Conservation (phyloP, 345 rosid species). For the Rubroshorea leprosula region DNA sequence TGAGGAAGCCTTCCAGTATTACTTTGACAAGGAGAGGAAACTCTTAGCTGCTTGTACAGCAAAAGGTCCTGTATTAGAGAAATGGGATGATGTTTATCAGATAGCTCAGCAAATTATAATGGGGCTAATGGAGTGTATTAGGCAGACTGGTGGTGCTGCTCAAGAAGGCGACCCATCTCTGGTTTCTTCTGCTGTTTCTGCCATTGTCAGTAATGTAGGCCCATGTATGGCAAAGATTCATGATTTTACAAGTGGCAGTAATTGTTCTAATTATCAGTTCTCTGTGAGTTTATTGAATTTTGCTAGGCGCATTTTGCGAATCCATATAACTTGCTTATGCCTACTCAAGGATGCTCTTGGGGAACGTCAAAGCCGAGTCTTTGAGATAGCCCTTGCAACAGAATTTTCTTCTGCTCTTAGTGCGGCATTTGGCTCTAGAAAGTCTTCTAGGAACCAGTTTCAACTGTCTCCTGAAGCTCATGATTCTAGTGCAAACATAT, state of each 20-base stretch:
- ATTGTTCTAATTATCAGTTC: slow-evolving; percentile 45
- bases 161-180: slow-evolving; percentile 97
- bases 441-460: slow-evolving; percentile 77
- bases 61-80: slow-evolving; percentile 49
- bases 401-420: slow-evolving; percentile 83
- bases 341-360: slow-evolving; percentile 94
- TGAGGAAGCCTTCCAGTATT: slow-evolving; percentile 58
- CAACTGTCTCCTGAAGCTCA: slow-evolving; percentile 68
- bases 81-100: slow-evolving; percentile 66
- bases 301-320: slow-evolving; percentile 67
- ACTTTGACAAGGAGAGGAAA: slow-evolving; percentile 60
- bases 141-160: slow-evolving; percentile 93
- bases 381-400: slow-evolving; percentile 94
- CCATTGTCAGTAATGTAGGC: slow-evolving; percentile 69
- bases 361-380: slow-evolving; percentile 89
- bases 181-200: slow-evolving; percentile 91
- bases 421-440: slow-evolving; percentile 55
- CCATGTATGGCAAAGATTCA: slow-evolving; percentile 57
- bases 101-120: slow-evolving; percentile 73
- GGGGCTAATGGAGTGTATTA: slow-evolving; percentile 74
- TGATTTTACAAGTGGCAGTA: slow-evolving; percentile 52
- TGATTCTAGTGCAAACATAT: slow-evolving; percentile 44
- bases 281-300: slow-evolving; percentile 38
- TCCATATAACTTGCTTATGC: slow-evolving; percentile 72
- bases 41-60: slow-evolving; percentile 43